phyloP scores from a whole-genome alignment of 306 rosid species.

The Rosa lucieae region DNA sequence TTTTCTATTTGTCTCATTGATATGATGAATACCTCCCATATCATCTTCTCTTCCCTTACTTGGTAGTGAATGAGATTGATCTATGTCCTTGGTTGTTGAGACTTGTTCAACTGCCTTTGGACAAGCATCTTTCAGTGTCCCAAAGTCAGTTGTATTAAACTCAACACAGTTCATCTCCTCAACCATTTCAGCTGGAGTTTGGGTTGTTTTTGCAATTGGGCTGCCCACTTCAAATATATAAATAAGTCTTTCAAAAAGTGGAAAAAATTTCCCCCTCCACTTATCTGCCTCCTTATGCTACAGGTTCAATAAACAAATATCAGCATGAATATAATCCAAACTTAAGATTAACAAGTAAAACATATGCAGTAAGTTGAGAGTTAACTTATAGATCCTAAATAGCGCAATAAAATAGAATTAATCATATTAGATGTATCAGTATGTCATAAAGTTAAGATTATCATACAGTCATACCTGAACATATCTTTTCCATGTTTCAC shows the following conservation, averaged over 20 bases:
- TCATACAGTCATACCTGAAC: slow-evolving; percentile 11
- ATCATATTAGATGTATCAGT: neutral
- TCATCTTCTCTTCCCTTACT: slow-evolving; percentile 8
- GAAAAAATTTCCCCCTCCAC: slow-evolving; percentile 12
- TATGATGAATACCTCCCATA: neutral
- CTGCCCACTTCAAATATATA: neutral
- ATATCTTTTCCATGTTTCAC: slow-evolving; percentile 9
- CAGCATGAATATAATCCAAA: neutral
- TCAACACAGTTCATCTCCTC: neutral
- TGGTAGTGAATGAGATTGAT: neutral
- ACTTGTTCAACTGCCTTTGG: slow-evolving; percentile 8
- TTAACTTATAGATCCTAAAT: neutral
- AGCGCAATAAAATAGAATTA: neutral
- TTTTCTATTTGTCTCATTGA: neutral
- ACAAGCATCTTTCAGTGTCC: neutral
- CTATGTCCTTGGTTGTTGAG: neutral
- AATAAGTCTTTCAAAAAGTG: slow-evolving; percentile 6
- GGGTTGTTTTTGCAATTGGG: neutral
- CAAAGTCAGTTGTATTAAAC: neutral
- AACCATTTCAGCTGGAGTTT: neutral
- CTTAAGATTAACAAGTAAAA: neutral
- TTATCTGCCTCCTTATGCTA: slow-evolving; percentile 19
- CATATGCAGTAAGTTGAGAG: neutral
- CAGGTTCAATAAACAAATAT: neutral
- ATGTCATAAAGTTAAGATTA: neutral